Base-by-base conservation (phyloP, 192 early-diverging fungal genomes). In the Phlyctochytrium bullatum region DNA sequence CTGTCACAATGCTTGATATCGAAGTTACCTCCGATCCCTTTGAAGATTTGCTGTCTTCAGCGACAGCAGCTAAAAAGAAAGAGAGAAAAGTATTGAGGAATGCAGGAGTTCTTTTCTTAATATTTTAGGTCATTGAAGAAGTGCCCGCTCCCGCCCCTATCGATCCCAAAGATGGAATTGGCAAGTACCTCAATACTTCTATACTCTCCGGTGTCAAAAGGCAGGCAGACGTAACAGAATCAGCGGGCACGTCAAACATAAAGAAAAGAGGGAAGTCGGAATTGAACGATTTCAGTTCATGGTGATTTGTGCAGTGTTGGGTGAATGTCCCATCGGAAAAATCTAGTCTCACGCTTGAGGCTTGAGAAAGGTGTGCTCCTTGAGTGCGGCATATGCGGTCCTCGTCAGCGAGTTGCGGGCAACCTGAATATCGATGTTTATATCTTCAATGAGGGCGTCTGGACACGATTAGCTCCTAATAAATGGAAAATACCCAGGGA, bases 381-480 rank as follows among this genome's bases (percentile, higher is more conserved):
- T 74, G 20, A 76, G 73, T n/a, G 71, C 73, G 0, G 62, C 57
- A 68, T 91, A 92, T 14, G 76, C 79, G 2, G 79, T 73, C 27
- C 92, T 71, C 23, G 72, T 72, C 50, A 93, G 59, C 3, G 88
- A 91, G 28, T 86, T 80, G 31, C 86, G 75, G 1, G 93, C 91
- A 1, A 90, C 91, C 40, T 84, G 69, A 59, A 97, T 94, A 61
- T 98, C 96, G 12, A 80, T 87, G 53, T 92, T 88, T 71, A 98
- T 98, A 67, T 97, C 96, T n/a, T 83, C 75, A 31, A 98, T 92
- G 29, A 98, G 74, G 16, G 88, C 91, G 56, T 94, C 96, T 91
- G 60, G 14, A 68, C 14, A 20, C 14, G 31, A 34, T 3, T 2
- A n/a, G 33, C 12, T 12, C 14, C 52, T 61, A 32, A 24, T 65